Percentiles rank a stretch among this genome's conserved stretches.
Conservation (phyloP, 177 flowering plant species). For the Telopea speciosissima region DNA sequence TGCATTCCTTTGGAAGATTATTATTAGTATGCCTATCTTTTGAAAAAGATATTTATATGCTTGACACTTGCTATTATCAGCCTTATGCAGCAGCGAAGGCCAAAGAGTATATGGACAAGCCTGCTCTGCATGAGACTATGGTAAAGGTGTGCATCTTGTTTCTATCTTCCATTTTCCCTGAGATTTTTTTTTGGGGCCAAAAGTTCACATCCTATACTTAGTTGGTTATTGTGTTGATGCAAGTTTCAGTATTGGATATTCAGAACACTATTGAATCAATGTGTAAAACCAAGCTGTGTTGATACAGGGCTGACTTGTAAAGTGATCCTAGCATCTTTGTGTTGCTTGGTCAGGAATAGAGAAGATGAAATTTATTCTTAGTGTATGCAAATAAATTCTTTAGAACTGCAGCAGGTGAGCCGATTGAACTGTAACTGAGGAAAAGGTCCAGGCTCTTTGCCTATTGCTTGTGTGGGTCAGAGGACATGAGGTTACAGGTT, state of each 20-base stretch:
- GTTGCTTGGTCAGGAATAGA: too few species aligned
- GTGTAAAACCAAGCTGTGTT: neutral
- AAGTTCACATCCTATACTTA: neutral
- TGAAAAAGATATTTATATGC: neutral
- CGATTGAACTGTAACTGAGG: too few species aligned
- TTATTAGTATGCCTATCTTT: neutral
- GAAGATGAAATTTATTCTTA: too few species aligned
- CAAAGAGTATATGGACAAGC: slow-evolving; percentile 90
- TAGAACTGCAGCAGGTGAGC: too few species aligned
- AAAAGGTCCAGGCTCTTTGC: too few species aligned
- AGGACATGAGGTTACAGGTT: too few species aligned
- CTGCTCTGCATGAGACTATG: slow-evolving; percentile 99
- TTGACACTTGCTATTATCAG: slow-evolving; percentile 35
- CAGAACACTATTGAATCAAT: neutral
- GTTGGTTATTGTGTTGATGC: neutral
- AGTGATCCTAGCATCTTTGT: too few species aligned
- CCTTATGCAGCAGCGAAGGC: slow-evolving; percentile 98
- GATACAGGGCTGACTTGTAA: neutral
- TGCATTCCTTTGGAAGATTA: neutral
- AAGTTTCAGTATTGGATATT: neutral
- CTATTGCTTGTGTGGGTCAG: too few species aligned
- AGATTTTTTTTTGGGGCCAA: neutral
- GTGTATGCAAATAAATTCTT: too few species aligned
- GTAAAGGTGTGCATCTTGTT: slow-evolving; percentile 65
- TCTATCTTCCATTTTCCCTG: slow-evolving; percentile 1